Conservation (phyloP, 2,329 filamentous ascomycete genomes). For the Colletotrichum phormii region DNA sequence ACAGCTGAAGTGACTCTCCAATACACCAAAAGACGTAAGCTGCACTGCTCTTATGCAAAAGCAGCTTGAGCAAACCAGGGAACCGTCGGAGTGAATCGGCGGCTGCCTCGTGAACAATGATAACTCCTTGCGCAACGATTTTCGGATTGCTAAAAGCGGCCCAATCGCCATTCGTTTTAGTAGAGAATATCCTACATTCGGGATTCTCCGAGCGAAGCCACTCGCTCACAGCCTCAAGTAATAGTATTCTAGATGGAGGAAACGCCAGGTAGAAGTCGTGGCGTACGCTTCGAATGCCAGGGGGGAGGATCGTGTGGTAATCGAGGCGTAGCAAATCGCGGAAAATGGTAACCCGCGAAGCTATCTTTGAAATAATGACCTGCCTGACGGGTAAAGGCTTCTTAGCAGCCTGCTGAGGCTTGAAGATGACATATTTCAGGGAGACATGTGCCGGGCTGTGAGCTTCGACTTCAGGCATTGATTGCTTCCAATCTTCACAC, state of each 20-base stretch:
- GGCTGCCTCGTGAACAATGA: constrained; percentile 60
- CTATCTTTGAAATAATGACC: background rate
- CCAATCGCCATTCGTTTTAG: constrained; percentile 59
- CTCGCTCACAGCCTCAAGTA: constrained; percentile 51
- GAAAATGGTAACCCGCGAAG: constrained; percentile 37
- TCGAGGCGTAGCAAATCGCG: constrained; percentile 46
- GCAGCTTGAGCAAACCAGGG: constrained; percentile 48
- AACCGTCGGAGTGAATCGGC: constrained; percentile 52
- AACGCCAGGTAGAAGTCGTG: constrained; percentile 63
- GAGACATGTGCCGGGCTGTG: constrained; percentile 23
- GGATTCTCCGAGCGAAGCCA: constrained; percentile 58
- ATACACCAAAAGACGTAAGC: constrained; percentile 55
- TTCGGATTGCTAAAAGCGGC: constrained; percentile 50
- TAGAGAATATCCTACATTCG: constrained; percentile 55
- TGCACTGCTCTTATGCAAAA: constrained; percentile 43
- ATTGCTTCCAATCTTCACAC: constrained; percentile 48
- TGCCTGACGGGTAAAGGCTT: constrained; percentile 11
- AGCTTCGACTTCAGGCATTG: constrained; percentile 36
- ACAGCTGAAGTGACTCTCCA: constrained; percentile 45
- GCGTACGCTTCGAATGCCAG: constrained; percentile 33
- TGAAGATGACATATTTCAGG: constrained; percentile 54
- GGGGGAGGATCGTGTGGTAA: constrained; percentile 45
- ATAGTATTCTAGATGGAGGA: constrained; percentile 49
- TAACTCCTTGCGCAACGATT: constrained; percentile 40
- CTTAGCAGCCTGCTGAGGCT: constrained; percentile 37